Conservation (phyloP, 768 basidiomycete genomes). For the Kwoniella sp. region DNA sequence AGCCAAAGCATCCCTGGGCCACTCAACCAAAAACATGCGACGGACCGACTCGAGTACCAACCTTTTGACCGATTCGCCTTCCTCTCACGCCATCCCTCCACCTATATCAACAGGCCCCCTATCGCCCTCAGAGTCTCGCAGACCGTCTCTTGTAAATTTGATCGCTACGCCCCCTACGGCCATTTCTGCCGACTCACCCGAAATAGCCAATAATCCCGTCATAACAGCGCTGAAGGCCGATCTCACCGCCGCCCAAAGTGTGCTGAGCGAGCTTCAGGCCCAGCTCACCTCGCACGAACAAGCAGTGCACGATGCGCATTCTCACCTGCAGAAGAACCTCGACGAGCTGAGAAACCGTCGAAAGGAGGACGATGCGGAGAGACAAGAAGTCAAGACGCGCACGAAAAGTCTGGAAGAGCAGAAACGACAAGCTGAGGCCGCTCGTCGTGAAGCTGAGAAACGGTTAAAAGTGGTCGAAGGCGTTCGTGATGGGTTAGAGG, state of each 20-base stretch:
- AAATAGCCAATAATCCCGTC: slow-evolving; percentile 38
- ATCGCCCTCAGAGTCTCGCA: slow-evolving; percentile 38
- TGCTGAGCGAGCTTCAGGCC: slow-evolving; percentile 35
- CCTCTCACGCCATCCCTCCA: slow-evolving; percentile 29
- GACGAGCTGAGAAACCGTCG: slow-evolving; percentile 63
- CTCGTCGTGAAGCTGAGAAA: slow-evolving; percentile 84
- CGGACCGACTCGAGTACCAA: slow-evolving; percentile 35
- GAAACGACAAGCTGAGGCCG: slow-evolving; percentile 76
- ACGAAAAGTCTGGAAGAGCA: slow-evolving; percentile 85
- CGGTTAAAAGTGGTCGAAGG: slow-evolving; percentile 71
- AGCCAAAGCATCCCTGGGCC: slow-evolving; percentile 17
- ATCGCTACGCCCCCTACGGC: slow-evolving; percentile 24
- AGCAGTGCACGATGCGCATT: slow-evolving; percentile 57
- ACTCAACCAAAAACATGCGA: slow-evolving; percentile 30
- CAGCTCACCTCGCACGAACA: slow-evolving; percentile 43
- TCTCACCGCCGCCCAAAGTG: slow-evolving; percentile 45
- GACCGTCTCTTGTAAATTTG: slow-evolving; percentile 36
- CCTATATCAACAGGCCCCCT: slow-evolving; percentile 24
- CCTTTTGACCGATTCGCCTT: slow-evolving; percentile 18
- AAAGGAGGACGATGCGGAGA: slow-evolving; percentile 77
- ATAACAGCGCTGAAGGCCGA: slow-evolving; percentile 44
- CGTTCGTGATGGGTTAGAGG: slow-evolving; percentile 62
- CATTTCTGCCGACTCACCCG: slow-evolving; percentile 25
- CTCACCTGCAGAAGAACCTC: slow-evolving; percentile 71
- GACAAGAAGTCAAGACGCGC: slow-evolving; percentile 75